Base-by-base conservation (phyloP, 2,329 filamentous ascomycete species). In the Fusarium miscanthi region DNA sequence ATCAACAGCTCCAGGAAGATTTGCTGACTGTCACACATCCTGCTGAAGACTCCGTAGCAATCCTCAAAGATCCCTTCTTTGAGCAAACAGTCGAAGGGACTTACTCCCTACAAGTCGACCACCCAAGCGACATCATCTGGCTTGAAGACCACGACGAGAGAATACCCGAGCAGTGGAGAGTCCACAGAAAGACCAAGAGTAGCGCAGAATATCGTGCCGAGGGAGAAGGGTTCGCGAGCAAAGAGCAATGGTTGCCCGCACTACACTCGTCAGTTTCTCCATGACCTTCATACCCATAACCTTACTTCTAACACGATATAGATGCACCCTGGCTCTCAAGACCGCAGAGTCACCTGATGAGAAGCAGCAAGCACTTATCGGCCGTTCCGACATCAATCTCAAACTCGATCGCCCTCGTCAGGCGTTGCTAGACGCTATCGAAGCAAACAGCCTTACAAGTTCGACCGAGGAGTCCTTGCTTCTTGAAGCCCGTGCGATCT, bases 21-120 rank as follows among this genome's bases (percentile, higher is more conserved):
- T 80, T 4, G 76, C 82, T 75, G 75, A 1, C 69, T 80, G 8
- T 76, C 84, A 10, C 72, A 83, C 1, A 56, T 88, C 6, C 64
- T 59, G 78, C 9, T 78, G 79, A 3, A 78, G 48, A 9, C 17
- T 46, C 76, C 17, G 73, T 84, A 1, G 80, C 83, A 16, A 73
- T 89, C 33, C 58, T 90, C 33, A 90, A 89, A 67, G 87, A 89
- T 63, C 87, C 87, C 0, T 89, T 84, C 71, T 82, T 89, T 70
- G 87, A 85, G 68, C 35, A 74, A 1, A 79, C 80, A 30, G 76
- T 74, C 0, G 76, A 84, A 33, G 83, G 83, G 5, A 52, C 77
- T 0, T 86, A 85, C 74, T 80, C 78, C 1, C 38, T 90, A 30
- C 82, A 86, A 10, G 84, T 88, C 11, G 87, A 90, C 63, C 87